These are phyloP conservation scores for Alliaria petiolata DNA, from an alignment of 345 rosid genomes.

Conservation along the genomic window DNA sequence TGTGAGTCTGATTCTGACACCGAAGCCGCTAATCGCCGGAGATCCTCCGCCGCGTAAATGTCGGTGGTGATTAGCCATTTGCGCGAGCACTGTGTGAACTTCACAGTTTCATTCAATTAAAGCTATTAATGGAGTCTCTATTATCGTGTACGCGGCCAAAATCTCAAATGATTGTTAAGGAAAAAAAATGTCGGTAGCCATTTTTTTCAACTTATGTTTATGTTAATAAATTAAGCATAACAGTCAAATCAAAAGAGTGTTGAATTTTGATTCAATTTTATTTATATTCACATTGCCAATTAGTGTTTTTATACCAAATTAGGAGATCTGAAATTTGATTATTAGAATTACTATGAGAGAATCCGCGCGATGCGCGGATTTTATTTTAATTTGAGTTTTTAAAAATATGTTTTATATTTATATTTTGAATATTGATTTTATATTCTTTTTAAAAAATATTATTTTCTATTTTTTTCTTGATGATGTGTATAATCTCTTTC, in stretches of 20 bases:
- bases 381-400: no score
- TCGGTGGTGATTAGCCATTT: slow-evolving; percentile 57
- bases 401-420: no score
- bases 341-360: no score
- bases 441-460: no score
- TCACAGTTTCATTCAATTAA: not conserved
- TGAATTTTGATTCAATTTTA: no score
- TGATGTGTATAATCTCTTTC: no score
- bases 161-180: not conserved
- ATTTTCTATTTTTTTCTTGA: no score
- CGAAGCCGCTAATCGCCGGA: slow-evolving; percentile 21
- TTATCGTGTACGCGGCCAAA: slow-evolving; percentile 11
- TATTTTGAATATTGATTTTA: no score
- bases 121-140: slow-evolving; percentile 12
- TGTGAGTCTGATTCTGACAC: slow-evolving; percentile 37
- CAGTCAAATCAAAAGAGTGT: no score
- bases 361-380: no score
- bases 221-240: no score
- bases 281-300: not conserved
- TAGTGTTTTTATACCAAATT: not conserved
- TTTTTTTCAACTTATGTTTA: not conserved
- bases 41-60: slow-evolving; percentile 37
- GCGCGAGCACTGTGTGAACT: not conserved
- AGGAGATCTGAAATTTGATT: not conserved
- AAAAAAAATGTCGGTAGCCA: slow-evolving; percentile 11